phyloP scores from a whole-genome alignment of 208 protist species.

The Novymonas esmeraldas region DNA sequence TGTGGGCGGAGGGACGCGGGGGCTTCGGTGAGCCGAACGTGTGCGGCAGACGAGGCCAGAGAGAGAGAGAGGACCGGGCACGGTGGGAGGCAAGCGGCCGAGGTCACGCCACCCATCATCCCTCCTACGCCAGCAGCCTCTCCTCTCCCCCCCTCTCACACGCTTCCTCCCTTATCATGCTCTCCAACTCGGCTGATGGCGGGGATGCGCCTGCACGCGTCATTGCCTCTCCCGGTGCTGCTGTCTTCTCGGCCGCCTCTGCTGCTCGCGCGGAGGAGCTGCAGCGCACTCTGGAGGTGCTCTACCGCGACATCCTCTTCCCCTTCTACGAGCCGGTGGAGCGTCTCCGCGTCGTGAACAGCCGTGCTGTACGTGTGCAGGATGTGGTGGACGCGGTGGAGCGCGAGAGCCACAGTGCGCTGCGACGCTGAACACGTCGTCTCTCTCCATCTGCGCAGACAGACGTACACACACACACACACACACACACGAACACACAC shows the following conservation, averaged over 20 bases:
- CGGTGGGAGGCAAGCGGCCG: no score
- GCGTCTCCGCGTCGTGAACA: conserved; percentile 69
- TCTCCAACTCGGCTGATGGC: no score
- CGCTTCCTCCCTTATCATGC: no score
- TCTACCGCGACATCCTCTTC: conserved; percentile 75
- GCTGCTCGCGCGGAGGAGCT: conserved; percentile 58
- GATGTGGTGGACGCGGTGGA: conserved; percentile 60
- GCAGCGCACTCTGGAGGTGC: conserved; percentile 60
- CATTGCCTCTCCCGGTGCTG: neutral
- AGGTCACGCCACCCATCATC: no score
- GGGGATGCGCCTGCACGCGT: neutral
- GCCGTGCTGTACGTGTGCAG: conserved; percentile 62
- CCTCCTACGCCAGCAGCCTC: no score
- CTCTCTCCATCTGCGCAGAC: neutral
- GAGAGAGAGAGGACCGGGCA: no score
- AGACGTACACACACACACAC: neutral
- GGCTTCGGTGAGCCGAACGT: no score
- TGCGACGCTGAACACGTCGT: neutral
- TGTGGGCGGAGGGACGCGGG: no score
- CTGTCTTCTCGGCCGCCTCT: conserved; percentile 30
- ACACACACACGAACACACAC: neutral
- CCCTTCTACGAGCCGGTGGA: conserved; percentile 83
- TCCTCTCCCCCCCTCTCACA: no score
- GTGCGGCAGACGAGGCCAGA: no score
- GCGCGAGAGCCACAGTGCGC: conserved; percentile 10